phyloP scores from a whole-genome alignment of 2,329 filamentous ascomycete genomes.

The Shiraia sp. region DNA sequence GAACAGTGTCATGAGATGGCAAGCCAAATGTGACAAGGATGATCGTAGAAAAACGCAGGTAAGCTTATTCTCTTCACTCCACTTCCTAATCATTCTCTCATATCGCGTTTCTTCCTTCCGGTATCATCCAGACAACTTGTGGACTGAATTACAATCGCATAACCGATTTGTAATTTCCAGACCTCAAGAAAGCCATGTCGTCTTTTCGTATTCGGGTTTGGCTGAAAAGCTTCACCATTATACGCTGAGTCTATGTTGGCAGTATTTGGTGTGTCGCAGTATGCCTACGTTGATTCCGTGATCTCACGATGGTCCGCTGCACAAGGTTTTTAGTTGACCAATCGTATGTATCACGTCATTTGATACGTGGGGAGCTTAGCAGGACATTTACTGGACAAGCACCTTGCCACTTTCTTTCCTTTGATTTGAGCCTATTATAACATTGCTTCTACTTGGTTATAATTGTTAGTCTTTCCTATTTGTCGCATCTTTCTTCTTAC shows the following conservation, averaged over 20 bases:
- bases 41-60: slow-evolving; percentile 58
- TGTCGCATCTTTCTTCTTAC: not conserved
- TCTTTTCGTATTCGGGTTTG: too few relatives aligned
- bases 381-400: not conserved
- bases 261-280: too few relatives aligned
- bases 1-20: slow-evolving; percentile 71
- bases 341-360: slow-evolving; percentile 3
- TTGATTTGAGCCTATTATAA: slow-evolving; percentile 9
- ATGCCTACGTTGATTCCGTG: not conserved
- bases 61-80: slow-evolving; percentile 12
- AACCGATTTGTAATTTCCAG: too few relatives aligned
- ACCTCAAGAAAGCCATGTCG: too few relatives aligned
- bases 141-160: too few relatives aligned
- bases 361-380: not conserved
- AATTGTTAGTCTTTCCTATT: not conserved
- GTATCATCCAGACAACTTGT: too few relatives aligned
- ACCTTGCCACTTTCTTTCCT: not conserved
- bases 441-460: not conserved
- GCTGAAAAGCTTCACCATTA: too few relatives aligned
- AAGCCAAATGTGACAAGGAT: slow-evolving; percentile 68
- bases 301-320: not conserved
- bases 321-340: not conserved
- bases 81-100: not conserved
- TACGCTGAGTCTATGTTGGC: too few relatives aligned
- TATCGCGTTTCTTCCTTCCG: slow-evolving; percentile 2